phyloP scores from a whole-genome alignment of 345 rosid genomes.

The Mallotus nudiflorus region DNA sequence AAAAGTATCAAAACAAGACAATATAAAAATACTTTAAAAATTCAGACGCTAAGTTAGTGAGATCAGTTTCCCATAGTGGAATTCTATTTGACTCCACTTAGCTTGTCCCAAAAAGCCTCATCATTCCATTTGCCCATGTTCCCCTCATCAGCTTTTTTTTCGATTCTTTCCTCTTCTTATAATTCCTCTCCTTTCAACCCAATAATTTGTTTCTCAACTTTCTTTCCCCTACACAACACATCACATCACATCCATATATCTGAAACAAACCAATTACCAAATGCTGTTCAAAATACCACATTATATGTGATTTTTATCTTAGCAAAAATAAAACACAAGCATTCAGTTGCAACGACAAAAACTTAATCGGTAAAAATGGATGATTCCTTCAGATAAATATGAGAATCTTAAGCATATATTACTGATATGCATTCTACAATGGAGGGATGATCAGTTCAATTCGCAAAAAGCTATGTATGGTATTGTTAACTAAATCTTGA shows the following conservation, averaged over 20 bases:
- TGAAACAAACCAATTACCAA: neutral
- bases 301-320: neutral
- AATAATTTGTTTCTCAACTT: neutral
- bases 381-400: too few relatives aligned
- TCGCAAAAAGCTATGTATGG: too few relatives aligned
- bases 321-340: too few relatives aligned
- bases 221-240: neutral
- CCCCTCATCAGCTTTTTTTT: slow-evolving; percentile 14
- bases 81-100: slow-evolving; percentile 1
- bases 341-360: too few relatives aligned
- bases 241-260: too few relatives aligned
- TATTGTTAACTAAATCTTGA: too few relatives aligned
- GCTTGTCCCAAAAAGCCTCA: slow-evolving; percentile 26
- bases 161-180: neutral
- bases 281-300: neutral
- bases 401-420: too few relatives aligned
- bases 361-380: too few relatives aligned
- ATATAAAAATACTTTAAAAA: neutral
- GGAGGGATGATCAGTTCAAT: too few relatives aligned
- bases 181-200: neutral
- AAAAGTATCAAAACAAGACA: neutral
- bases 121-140: slow-evolving; percentile 23
- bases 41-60: neutral
- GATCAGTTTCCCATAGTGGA: slow-evolving; percentile 5
- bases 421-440: too few relatives aligned